Conservation (phyloP, 2,329 filamentous ascomycete genomes). For the Monosporascus cannonballus region DNA sequence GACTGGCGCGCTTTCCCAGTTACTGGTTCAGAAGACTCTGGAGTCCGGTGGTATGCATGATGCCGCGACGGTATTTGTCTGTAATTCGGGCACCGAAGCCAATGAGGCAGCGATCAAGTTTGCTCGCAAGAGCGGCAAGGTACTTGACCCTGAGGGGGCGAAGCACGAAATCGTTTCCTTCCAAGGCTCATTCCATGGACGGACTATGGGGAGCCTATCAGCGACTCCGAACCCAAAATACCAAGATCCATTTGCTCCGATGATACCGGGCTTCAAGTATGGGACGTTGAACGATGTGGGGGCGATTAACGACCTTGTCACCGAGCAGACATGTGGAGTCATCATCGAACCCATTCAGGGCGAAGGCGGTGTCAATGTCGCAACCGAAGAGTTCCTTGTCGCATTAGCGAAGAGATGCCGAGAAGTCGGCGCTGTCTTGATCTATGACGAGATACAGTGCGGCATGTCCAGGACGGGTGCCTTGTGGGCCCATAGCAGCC, state of each 20-base stretch:
- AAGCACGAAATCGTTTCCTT: conserved; percentile 90
- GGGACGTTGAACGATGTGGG: conserved; percentile 79
- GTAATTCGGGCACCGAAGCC: conserved; percentile 93
- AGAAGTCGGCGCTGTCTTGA: conserved; percentile 80
- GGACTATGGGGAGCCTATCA: conserved; percentile 92
- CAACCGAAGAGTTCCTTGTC: conserved; percentile 73
- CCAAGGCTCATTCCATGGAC: conserved; percentile 86
- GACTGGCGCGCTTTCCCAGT: conserved; percentile 82
- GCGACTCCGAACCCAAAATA: conserved; percentile 98
- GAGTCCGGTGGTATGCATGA: conserved; percentile 77
- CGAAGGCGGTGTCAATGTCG: conserved; percentile 86
- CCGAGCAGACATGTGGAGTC: conserved; percentile 82
- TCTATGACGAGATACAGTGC: conserved; percentile 97
- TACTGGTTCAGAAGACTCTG: conserved; percentile 75
- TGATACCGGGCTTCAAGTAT: conserved; percentile 89
- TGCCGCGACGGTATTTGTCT: conserved; percentile 78
- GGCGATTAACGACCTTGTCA: conserved; percentile 67
- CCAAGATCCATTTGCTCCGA: conserved; percentile 88
- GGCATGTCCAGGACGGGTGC: conserved; percentile 80
- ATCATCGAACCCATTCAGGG: conserved; percentile 97
- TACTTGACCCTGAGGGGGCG: conserved; percentile 59
- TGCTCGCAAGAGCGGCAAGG: conserved; percentile 82
- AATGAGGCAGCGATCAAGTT: conserved; percentile 99
- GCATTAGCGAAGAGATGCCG: conserved; percentile 80
- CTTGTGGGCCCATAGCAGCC: conserved; percentile 79